A percentile compares a stretch with the other conserved stretches of the same genome.
Conservation (phyloP, 2,329 filamentous ascomycete genomes). For the Metarhizium guizhouense region DNA sequence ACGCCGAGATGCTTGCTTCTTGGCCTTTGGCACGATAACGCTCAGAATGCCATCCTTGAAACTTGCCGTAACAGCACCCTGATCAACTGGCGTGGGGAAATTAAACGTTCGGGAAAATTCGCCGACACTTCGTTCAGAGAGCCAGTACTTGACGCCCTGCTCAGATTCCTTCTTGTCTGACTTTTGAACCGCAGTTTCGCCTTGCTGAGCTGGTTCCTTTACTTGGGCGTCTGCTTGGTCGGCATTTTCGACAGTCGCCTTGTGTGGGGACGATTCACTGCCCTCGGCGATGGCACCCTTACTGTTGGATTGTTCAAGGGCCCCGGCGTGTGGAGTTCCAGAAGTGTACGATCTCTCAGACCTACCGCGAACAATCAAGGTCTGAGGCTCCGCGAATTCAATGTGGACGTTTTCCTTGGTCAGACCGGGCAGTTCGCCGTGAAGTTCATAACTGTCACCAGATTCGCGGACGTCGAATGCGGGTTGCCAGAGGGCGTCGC, state of each 20-base stretch:
- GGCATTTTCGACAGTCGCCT: conserved; percentile 53
- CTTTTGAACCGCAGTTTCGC: conserved; percentile 2
- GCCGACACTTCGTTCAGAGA: conserved; percentile 51
- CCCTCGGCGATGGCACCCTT: conserved; percentile 7
- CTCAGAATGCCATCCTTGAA: conserved; percentile 55
- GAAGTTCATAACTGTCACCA: conserved; percentile 56
- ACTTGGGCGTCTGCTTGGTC: conserved; percentile 8
- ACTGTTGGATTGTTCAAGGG: conserved; percentile 26
- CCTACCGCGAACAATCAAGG: conserved; percentile 56
- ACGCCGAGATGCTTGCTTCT: conserved; percentile 19
- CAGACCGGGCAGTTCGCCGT: conserved; percentile 68
- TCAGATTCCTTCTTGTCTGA: not conserved
- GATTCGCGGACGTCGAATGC: conserved; percentile 66
- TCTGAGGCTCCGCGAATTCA: conserved; percentile 65
- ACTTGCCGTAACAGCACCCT: conserved; percentile 47
- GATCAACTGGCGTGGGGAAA: conserved; percentile 53
- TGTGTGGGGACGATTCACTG: conserved; percentile 26
- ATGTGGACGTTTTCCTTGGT: conserved; percentile 62
- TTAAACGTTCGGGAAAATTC: conserved; percentile 57
- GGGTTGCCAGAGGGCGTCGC: conserved; percentile 46
- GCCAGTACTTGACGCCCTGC: conserved; percentile 50
- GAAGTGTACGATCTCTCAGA: conserved; percentile 49
- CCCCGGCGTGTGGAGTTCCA: conserved; percentile 34
- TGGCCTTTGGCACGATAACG: conserved; percentile 42
- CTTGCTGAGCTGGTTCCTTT: no score